Evolutionary conservation across 2,329 filamentous ascomycete genomes (phyloP).

Genomic region (Pseudogymnoascus sp.): DNA sequence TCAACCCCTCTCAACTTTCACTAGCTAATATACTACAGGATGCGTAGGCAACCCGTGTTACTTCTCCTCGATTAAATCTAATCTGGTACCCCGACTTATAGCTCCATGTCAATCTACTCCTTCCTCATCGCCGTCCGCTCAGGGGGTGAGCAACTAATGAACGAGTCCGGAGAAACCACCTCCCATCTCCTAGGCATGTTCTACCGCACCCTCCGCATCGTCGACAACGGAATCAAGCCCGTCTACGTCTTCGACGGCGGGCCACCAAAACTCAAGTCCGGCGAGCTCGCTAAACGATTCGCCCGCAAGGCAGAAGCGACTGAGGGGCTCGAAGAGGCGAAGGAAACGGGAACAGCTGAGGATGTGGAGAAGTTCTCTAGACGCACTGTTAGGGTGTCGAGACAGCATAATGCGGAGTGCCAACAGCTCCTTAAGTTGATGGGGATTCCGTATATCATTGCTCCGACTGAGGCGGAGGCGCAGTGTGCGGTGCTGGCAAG

Average conservation of each 20-base stretch:
- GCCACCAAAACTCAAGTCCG: constrained; percentile 94
- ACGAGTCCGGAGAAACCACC: constrained; percentile 90
- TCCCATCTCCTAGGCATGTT: constrained; percentile 99
- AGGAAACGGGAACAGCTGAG: constrained; percentile 92
- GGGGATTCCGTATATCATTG: constrained; percentile 92
- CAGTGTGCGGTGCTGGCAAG: constrained; percentile 87
- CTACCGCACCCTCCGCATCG: constrained; percentile 95
- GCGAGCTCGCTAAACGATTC: constrained; percentile 92
- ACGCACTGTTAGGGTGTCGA: constrained; percentile 87
- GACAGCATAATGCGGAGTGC: constrained; percentile 93
- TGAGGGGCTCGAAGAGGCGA: constrained; percentile 87
- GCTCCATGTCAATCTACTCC: constrained; percentile 98
- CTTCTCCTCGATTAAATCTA: constrained; percentile 12
- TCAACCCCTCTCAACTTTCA: not conserved
- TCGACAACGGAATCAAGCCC: constrained; percentile 98
- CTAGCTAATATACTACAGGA: constrained; percentile 38
- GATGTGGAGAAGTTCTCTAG: constrained; percentile 98
- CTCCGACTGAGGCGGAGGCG: constrained; percentile 93
- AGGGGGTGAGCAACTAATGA: constrained; percentile 92
- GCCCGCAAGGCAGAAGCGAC: constrained; percentile 90
- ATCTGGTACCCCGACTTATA: constrained; percentile 28
- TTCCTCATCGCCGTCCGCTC: constrained; percentile 97
- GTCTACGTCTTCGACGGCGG: constrained; percentile 97
- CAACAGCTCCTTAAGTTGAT: constrained; percentile 86
- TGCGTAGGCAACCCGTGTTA: constrained; percentile 39